phyloP scores from a whole-genome alignment of 345 rosid species.

The Geranium brycei region DNA sequence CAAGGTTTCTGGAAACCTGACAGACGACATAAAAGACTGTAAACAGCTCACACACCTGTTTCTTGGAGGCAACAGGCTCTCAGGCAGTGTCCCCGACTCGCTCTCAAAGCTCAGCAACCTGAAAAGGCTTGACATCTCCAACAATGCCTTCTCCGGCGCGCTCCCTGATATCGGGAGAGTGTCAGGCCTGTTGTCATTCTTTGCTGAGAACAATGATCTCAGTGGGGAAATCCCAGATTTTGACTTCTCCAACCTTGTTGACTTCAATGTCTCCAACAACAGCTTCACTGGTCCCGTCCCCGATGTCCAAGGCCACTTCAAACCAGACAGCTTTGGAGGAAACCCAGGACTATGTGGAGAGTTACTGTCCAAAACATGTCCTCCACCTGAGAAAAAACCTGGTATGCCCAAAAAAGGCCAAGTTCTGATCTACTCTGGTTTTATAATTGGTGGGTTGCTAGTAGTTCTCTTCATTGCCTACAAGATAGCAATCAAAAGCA shows the following conservation, averaged over 20 bases:
- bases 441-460: slow-evolving; percentile 18
- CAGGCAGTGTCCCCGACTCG: slow-evolving; percentile 33
- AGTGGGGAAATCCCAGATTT: slow-evolving; percentile 30
- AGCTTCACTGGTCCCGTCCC: slow-evolving; percentile 40
- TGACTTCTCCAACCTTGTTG: slow-evolving; percentile 29
- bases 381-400: slow-evolving; percentile 9
- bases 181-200: slow-evolving; percentile 27
- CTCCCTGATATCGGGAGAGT: slow-evolving; percentile 28
- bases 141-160: slow-evolving; percentile 30
- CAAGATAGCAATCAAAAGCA: slow-evolving; percentile 16
- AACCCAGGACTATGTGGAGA: slow-evolving; percentile 37
- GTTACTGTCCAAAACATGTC: slow-evolving; percentile 27
- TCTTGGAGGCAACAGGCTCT: slow-evolving; percentile 24
- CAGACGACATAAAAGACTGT: slow-evolving; percentile 33
- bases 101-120: slow-evolving; percentile 27
- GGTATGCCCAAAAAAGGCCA: slow-evolving; percentile 12
- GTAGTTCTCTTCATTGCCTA: slow-evolving; percentile 14
- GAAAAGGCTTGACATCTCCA: slow-evolving; percentile 34
- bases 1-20: slow-evolving; percentile 21
- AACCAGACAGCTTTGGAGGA: slow-evolving; percentile 27
- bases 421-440: slow-evolving; percentile 33
- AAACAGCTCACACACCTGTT: slow-evolving; percentile 32
- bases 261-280: slow-evolving; percentile 52
- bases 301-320: slow-evolving; percentile 25
- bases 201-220: slow-evolving; percentile 34